Evolutionary conservation across 441 rosid species (phyloP).

Genomic region (Isatis lusitanica): DNA sequence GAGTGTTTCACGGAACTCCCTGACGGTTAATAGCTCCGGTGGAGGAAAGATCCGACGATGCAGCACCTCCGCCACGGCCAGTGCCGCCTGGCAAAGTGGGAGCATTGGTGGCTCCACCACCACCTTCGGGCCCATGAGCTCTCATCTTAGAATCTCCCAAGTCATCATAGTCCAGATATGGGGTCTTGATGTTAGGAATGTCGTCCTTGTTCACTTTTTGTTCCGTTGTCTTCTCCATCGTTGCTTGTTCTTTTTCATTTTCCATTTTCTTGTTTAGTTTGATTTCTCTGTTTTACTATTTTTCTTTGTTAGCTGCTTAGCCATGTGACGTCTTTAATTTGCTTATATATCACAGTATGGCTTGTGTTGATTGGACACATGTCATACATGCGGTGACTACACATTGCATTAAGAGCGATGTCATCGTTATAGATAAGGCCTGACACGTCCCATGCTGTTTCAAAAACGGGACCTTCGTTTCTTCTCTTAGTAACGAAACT

Average conservation of each 20-base stretch:
- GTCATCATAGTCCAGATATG: slow-evolving; percentile 16
- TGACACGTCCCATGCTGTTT: not conserved
- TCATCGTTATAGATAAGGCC: not conserved
- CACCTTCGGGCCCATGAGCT: slow-evolving; percentile 21
- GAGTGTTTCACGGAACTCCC: slow-evolving; percentile 16
- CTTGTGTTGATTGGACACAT: not conserved
- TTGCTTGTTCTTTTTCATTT: not conserved
- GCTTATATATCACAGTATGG: not conserved
- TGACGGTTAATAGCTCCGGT: slow-evolving; percentile 21
- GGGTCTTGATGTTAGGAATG: not conserved
- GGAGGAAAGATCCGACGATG: slow-evolving; percentile 26
- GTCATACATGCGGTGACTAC: not conserved
- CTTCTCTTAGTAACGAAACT: not conserved
- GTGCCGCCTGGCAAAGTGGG: slow-evolving; percentile 24
- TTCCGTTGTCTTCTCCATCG: not conserved
- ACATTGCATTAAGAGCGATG: not conserved
- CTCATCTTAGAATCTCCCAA: slow-evolving; percentile 25
- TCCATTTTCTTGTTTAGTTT: not conserved
- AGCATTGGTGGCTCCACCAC: slow-evolving; percentile 28
- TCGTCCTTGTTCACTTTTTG: not conserved
- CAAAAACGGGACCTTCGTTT: not conserved
- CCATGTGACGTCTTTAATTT: not conserved
- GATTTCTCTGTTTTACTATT: not conserved
- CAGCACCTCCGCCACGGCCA: slow-evolving; percentile 25
- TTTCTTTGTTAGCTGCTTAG: not conserved